Evolutionary conservation across 495 filamentous ascomycete species (phyloP), one percentile per base, ranked within the genome.

Genomic region (Xylaria scruposa): DNA sequence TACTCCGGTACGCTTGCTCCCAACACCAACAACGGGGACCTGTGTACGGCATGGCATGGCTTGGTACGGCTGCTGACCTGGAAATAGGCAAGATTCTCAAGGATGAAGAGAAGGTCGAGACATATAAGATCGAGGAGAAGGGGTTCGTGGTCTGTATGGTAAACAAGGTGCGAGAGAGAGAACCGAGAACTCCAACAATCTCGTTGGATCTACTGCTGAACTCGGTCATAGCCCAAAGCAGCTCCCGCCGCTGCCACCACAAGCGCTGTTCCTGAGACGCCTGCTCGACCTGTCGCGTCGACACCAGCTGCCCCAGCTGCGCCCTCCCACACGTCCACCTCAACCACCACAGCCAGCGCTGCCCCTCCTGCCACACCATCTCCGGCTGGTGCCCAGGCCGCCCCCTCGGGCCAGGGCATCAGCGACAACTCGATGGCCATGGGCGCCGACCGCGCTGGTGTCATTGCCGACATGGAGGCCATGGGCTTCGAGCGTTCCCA

Each of bases 111-210:
- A 95, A 95, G 19, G 91, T 98, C 74, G 94, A 94, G 79, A 93
- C 92, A 6, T 98, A 97, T 85, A 97, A 92, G 83, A 97, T 99
- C 70, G 95, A 99, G 83, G 96, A 98, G 88, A 99, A 98, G 88
- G 96, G 96, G 31, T 98, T 97, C 80, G 91, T 99, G 75, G 97
- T 99, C 54, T 99, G 96, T 82, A 96, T 99, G 89, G 89, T 96
- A 56, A 91, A 91, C 70, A 98, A 98, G 93, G 95, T 97, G 88
- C 58, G 68, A 44, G 82, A 38, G 6, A 6, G 36, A 38, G 33
- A 38, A 7, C 36, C 75, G 19, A 12, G 36, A 51, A 9, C 58
- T 38, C 21, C 33, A 38, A 59, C 36, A 33, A 12, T 60, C n/a
- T 21, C 33, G 38, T 12, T n/a, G 33, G 56, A 15, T 59, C 15